Conservation (phyloP, 306 rosid genomes). For the Prunus mira region DNA sequence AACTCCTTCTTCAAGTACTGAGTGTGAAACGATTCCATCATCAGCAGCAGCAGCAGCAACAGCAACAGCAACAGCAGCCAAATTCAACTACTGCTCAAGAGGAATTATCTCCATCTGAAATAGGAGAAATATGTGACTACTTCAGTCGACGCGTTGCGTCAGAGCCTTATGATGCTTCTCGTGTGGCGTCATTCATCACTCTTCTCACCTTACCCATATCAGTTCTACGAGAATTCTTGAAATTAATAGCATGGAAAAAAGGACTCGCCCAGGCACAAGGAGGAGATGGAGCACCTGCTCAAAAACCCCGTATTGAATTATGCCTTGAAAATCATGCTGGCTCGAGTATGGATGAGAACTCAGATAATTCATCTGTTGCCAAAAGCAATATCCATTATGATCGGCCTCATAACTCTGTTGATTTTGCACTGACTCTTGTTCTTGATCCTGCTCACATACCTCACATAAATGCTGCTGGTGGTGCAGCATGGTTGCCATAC, state of each 20-base stretch:
- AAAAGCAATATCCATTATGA: constrained; percentile 93
- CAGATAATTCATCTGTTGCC: constrained; percentile 59
- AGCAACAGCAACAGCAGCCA: constrained; percentile 53
- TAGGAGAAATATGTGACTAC: constrained; percentile 93
- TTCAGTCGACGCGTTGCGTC: constrained; percentile 99
- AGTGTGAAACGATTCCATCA: constrained; percentile 99
- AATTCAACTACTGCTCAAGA: constrained; percentile 74
- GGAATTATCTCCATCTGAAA: constrained; percentile 82
- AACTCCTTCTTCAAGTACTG: constrained; percentile 96
- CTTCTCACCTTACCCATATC: constrained; percentile 94
- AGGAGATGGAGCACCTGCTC: constrained; percentile 83
- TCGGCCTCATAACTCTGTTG: constrained; percentile 81
- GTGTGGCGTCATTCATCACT: constrained; percentile 97
- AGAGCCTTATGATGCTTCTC: constrained; percentile 98
- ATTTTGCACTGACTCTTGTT: constrained; percentile 91
- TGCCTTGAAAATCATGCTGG: constrained; percentile 98
- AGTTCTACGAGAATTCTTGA: constrained; percentile 89
- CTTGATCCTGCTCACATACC: constrained; percentile 96
- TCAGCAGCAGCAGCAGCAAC: constrained; percentile 85
- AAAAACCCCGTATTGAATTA: constrained; percentile 90
- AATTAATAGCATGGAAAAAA: constrained; percentile 96
- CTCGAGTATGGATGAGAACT: constrained; percentile 47
- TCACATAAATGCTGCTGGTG: constrained; percentile 86
- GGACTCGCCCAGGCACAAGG: constrained; percentile 80
- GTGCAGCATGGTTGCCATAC: constrained; percentile 98